Percentiles rank a stretch among this genome's conserved stretches.
Evolutionary conservation across 176 grass and related monocot genomes (phyloP).

Genomic region (Cenchrus purpureus): DNA sequence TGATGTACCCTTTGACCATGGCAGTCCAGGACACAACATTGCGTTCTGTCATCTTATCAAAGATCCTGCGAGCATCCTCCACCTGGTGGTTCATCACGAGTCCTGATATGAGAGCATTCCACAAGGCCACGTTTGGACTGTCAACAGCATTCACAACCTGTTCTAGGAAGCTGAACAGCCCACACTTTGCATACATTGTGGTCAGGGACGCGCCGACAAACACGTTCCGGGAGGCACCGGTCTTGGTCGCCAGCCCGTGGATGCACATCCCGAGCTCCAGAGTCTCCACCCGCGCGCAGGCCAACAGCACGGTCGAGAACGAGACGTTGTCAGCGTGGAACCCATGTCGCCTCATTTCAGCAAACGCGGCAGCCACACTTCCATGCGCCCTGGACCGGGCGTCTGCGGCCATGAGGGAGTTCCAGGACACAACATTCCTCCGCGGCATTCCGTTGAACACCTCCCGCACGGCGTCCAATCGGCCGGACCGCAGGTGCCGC

Average conservation of each 20-base stretch:
- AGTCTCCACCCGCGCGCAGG: constrained; percentile 45
- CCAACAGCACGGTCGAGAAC: constrained; percentile 44
- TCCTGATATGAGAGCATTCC: constrained; percentile 73
- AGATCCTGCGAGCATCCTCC: constrained; percentile 52
- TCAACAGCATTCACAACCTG: constrained; percentile 25
- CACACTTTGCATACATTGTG: constrained; percentile 63
- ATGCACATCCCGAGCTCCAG: constrained; percentile 46
- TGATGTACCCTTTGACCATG: constrained; percentile 59
- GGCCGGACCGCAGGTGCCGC: constrained; percentile 14
- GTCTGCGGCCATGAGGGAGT: constrained; percentile 60
- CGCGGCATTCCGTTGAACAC: constrained; percentile 68
- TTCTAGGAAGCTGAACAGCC: constrained; percentile 33
- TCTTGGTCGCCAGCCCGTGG: constrained; percentile 53
- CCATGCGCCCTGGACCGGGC: constrained; percentile 9
- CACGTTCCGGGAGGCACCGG: constrained; percentile 34
- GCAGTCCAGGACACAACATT: constrained; percentile 81
- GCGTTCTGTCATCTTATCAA: constrained; percentile 47
- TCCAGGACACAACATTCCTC: constrained; percentile 61
- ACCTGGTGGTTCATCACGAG: constrained; percentile 48
- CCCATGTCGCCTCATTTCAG: constrained; percentile 18
- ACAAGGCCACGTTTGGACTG: constrained; percentile 46
- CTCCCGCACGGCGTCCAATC: constrained; percentile 34
- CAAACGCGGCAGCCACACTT: constrained; percentile 12
- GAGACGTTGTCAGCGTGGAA: constrained; percentile 50
- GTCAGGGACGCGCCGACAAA: constrained; percentile 68